A percentile compares a stretch with the other conserved stretches of the same genome.
Evolutionary conservation across 2,329 filamentous ascomycete species (phyloP).

Genomic region (Fusarium lyarnte): DNA sequence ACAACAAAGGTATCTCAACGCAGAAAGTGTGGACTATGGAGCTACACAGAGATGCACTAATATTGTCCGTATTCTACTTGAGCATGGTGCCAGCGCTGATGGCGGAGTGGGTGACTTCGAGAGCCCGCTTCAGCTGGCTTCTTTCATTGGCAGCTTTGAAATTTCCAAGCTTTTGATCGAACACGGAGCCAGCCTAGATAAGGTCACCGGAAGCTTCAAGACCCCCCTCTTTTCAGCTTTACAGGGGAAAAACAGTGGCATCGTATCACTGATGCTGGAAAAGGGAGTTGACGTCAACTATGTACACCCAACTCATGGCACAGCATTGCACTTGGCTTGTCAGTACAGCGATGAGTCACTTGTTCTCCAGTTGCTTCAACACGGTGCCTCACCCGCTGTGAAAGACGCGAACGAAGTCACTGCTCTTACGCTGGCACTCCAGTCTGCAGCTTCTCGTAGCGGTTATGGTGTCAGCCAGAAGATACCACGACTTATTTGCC

Average conservation of each 20-base stretch:
- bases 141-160: not conserved
- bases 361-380: not conserved
- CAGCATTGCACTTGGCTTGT: not conserved
- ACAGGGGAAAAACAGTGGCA: not conserved
- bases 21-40: not conserved
- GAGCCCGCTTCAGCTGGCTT: constrained; percentile 8
- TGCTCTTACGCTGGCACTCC: not conserved
- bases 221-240: not conserved
- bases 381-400: not conserved
- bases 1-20: not conserved
- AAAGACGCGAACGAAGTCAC: not conserved
- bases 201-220: not conserved
- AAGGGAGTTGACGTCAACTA: not conserved
- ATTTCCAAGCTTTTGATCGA: not conserved
- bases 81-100: not conserved
- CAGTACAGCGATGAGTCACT: not conserved
- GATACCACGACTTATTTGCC: not conserved
- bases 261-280: not conserved
- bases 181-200: not conserved
- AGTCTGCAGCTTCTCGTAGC: not conserved
- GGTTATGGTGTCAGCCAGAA: not conserved
- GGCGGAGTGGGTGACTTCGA: not conserved
- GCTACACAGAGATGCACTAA: not conserved
- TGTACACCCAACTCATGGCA: not conserved
- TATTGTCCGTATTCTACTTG: not conserved